phyloP scores from a whole-genome alignment of 805 yeast species.

The Cyberlindnera nakhonratchasimensis region DNA sequence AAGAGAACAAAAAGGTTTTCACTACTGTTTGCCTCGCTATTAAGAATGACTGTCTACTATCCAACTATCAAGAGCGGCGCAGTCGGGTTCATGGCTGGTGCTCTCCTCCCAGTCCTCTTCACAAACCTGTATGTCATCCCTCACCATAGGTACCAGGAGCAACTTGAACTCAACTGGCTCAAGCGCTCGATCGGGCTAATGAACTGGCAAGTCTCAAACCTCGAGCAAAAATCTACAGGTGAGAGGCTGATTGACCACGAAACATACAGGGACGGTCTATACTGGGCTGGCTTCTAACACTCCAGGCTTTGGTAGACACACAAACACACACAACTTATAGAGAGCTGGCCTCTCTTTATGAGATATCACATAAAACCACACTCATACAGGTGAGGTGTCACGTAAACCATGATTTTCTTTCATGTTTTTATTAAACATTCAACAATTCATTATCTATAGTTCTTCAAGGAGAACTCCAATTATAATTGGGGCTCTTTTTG shows the following conservation, averaged over 20 bases:
- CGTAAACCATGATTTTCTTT: too few species aligned
- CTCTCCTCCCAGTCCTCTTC: constrained; percentile 24
- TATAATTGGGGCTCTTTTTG: too few species aligned
- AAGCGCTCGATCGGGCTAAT: constrained; percentile 24
- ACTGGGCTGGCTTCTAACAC: constrained; percentile 31
- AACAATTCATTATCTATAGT: too few species aligned
- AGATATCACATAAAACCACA: too few species aligned
- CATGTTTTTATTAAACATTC: too few species aligned
- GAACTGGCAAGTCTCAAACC: constrained; percentile 18
- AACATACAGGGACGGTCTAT: constrained; percentile 26
- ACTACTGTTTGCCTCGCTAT: background rate
- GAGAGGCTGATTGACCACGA: constrained; percentile 13
- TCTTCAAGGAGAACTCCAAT: too few species aligned
- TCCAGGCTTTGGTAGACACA: too few species aligned
- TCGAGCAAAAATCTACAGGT: constrained; percentile 12
- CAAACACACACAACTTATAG: too few species aligned
- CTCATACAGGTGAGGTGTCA: too few species aligned
- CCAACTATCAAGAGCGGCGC: constrained; percentile 22
- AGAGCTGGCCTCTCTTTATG: too few species aligned
- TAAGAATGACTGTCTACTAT: background rate
- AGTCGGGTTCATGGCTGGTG: constrained; percentile 26
- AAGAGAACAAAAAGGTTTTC: too few species aligned
- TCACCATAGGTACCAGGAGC: constrained; percentile 16
- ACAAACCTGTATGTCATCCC: constrained; percentile 23
- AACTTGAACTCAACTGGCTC: constrained; percentile 21